phyloP scores from a whole-genome alignment of 768 basidiomycete species.

The Macrocybe gigantea region DNA sequence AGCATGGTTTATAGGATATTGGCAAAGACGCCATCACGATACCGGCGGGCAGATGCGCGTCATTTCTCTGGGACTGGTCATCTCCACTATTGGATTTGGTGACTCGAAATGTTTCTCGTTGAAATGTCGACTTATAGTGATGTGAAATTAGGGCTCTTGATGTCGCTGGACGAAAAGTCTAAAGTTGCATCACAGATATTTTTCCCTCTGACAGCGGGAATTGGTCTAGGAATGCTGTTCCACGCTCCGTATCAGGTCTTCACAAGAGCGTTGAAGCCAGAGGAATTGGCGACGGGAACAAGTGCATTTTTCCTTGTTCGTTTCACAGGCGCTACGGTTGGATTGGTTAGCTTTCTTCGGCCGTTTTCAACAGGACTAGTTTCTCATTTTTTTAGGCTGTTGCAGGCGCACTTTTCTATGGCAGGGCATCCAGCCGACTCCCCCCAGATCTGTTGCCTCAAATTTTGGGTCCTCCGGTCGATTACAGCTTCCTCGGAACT shows the following conservation, averaged over 20 bases:
- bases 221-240: constrained; percentile 80
- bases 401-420: constrained; percentile 70
- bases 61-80: constrained; percentile 55
- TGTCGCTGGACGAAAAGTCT: constrained; percentile 51
- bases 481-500: constrained; percentile 45
- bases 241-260: constrained; percentile 84
- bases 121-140: constrained; percentile 13
- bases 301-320: constrained; percentile 85
- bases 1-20: constrained; percentile 75
- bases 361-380: constrained; percentile 2
- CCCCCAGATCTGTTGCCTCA: constrained; percentile 40
- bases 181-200: constrained; percentile 35
- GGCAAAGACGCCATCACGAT: constrained; percentile 49
- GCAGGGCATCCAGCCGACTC: constrained; percentile 39
- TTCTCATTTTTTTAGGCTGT: constrained; percentile 47
- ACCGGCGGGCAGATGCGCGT: constrained; percentile 62
- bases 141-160: constrained; percentile 53
- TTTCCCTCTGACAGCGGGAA: constrained; percentile 68
- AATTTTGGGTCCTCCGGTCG: constrained; percentile 39
- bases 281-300: constrained; percentile 72
- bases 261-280: constrained; percentile 54
- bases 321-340: constrained; percentile 81
- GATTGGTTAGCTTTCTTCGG: constrained; percentile 48
- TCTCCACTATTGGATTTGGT: constrained; percentile 76
- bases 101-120: constrained; percentile 10